Conservation (phyloP, 2,329 filamentous ascomycete genomes). For the Aaosphaeria pasadenensis region DNA sequence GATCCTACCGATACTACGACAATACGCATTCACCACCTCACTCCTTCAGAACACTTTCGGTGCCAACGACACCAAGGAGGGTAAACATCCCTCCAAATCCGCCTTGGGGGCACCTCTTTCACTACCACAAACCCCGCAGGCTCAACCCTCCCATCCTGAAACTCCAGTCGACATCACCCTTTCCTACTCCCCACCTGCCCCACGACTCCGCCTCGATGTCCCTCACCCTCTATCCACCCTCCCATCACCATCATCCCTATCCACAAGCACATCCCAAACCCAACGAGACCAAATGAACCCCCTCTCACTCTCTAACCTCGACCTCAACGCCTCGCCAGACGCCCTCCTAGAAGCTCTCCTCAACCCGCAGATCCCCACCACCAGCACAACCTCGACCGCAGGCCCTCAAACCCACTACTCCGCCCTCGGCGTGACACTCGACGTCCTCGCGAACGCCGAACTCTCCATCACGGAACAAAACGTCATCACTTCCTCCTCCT, state of each 20-base stretch:
- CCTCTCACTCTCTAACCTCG: not conserved
- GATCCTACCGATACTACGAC: slow-evolving; percentile 68
- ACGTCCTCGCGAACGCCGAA: slow-evolving; percentile 59
- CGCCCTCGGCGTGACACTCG: slow-evolving; percentile 52
- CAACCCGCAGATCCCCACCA: slow-evolving; percentile 11
- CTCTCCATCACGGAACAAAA: slow-evolving; percentile 61
- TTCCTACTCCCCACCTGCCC: slow-evolving; percentile 30
- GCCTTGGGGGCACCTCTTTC: slow-evolving; percentile 9
- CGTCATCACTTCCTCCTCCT: slow-evolving; percentile 30
- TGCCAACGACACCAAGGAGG: slow-evolving; percentile 21
- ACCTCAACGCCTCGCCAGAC: slow-evolving; percentile 1
- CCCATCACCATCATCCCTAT: not conserved
- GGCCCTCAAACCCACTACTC: slow-evolving; percentile 32
- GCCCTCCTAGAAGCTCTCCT: slow-evolving; percentile 12
- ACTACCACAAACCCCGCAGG: slow-evolving; percentile 21
- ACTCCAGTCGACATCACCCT: slow-evolving; percentile 30
- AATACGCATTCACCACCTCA: slow-evolving; percentile 69
- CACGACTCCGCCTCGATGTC: slow-evolving; percentile 26
- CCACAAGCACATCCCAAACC: slow-evolving; percentile 3
- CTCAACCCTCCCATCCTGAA: not conserved
- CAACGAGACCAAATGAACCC: too few relatives aligned
- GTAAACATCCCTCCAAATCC: slow-evolving; percentile 6
- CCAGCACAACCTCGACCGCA: slow-evolving; percentile 6
- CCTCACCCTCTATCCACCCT: slow-evolving; percentile 19
- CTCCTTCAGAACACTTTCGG: slow-evolving; percentile 62